Percentiles rank a stretch among this genome's conserved stretches.
Conservation (phyloP, 345 rosid species). For the Gossypium thurberi region DNA sequence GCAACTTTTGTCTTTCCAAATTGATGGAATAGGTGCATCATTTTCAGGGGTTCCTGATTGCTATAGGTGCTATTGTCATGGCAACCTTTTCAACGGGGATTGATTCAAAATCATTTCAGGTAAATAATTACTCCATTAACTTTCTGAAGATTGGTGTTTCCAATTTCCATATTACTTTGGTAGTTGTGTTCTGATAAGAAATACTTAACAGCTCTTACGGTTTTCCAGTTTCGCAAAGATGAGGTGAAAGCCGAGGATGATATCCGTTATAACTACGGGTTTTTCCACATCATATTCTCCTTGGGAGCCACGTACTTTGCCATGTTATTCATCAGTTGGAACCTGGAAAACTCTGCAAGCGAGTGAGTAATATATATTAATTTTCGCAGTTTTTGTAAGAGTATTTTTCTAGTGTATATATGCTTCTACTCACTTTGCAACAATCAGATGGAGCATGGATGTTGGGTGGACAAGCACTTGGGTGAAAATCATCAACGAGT, state of each 20-base stretch:
- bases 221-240: slow-evolving; percentile 57
- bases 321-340: slow-evolving; percentile 88
- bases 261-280: slow-evolving; percentile 65
- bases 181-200: not conserved
- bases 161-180: not conserved
- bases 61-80: slow-evolving; percentile 70
- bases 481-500: slow-evolving; percentile 84
- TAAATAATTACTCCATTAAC: not conserved
- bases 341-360: slow-evolving; percentile 49
- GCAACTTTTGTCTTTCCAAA: not conserved
- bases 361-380: slow-evolving; percentile 31
- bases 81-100: slow-evolving; percentile 94
- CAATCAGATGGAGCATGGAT: slow-evolving; percentile 79
- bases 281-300: slow-evolving; percentile 80
- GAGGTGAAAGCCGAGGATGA: slow-evolving; percentile 50
- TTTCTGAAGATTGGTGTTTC: not conserved
- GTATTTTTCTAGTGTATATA: not conserved
- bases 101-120: slow-evolving; percentile 81
- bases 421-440: not conserved
- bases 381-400: not conserved
- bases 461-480: slow-evolving; percentile 92
- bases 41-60: slow-evolving; percentile 70
- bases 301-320: slow-evolving; percentile 91
- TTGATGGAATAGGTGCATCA: not conserved
- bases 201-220: not conserved